Conservation (phyloP, 1,139 yeast genomes). For the Suhomyces coccinellae region DNA sequence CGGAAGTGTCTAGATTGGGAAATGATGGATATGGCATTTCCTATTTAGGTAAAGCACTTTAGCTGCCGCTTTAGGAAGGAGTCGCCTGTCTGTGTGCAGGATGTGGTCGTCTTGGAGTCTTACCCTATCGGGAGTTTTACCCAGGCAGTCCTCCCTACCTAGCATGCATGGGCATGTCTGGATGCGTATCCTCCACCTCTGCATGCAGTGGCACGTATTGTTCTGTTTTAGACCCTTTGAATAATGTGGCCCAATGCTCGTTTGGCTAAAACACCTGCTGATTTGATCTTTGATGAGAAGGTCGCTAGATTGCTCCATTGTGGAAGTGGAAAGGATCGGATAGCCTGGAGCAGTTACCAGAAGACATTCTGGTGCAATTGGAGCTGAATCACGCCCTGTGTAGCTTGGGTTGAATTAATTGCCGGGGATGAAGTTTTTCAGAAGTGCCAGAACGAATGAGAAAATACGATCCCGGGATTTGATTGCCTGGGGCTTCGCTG, state of each 20-base stretch:
- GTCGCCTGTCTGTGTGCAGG: not conserved
- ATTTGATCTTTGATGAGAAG: too few relatives aligned
- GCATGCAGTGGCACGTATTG: not conserved
- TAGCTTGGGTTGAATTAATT: too few relatives aligned
- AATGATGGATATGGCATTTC: slow-evolving; percentile 6
- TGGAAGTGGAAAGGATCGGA: too few relatives aligned
- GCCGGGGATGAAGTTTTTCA: too few relatives aligned
- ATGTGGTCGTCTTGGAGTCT: not conserved
- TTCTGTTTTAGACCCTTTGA: not conserved
- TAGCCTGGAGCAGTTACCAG: too few relatives aligned
- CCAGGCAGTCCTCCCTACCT: too few relatives aligned
- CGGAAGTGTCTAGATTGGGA: slow-evolving; percentile 2
- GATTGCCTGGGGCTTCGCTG: not conserved
- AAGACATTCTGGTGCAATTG: too few relatives aligned
- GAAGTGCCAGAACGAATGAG: too few relatives aligned
- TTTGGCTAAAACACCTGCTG: too few relatives aligned
- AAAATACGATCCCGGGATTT: not conserved
- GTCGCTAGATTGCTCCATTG: too few relatives aligned
- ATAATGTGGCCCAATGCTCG: too few relatives aligned
- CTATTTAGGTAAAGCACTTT: slow-evolving; percentile 10
- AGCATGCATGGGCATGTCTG: not conserved
- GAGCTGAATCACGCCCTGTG: too few relatives aligned
- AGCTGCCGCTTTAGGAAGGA: slow-evolving; percentile 18
- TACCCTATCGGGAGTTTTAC: slow-evolving; percentile 2
- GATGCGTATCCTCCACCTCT: not conserved